phyloP scores from a whole-genome alignment of 768 basidiomycete species.

The Grammothele lineata region DNA sequence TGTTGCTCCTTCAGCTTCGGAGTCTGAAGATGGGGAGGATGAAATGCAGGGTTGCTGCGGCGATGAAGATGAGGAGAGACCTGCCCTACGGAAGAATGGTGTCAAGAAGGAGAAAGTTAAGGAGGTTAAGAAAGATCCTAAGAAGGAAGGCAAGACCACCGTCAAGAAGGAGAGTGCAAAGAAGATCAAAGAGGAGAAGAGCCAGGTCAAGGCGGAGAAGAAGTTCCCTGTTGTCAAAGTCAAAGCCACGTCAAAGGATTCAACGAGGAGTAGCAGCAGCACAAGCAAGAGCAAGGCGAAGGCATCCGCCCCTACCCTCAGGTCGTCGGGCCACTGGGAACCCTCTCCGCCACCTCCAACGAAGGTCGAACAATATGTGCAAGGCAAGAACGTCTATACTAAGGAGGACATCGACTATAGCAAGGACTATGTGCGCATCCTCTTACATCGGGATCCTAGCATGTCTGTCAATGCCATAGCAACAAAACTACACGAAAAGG shows the following conservation, averaged over 20 bases:
- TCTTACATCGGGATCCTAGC: constrained; percentile 45
- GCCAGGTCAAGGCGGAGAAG: neutral
- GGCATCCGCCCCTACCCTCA: too few species aligned
- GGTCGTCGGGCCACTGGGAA: too few species aligned
- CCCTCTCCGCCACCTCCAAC: constrained; percentile 18
- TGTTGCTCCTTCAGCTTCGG: too few species aligned
- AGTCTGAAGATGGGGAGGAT: constrained; percentile 2
- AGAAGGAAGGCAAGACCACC: too few species aligned
- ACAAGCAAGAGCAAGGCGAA: neutral
- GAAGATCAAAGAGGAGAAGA: neutral
- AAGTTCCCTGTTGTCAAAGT: too few species aligned
- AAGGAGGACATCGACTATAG: constrained; percentile 48
- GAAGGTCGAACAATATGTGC: neutral
- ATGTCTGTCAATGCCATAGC: constrained; percentile 37
- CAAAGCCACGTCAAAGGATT: neutral
- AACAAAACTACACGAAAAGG: constrained; percentile 42
- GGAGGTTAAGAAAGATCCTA: too few species aligned
- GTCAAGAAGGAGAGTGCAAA: neutral
- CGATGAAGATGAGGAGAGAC: neutral
- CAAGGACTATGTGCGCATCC: constrained; percentile 37
- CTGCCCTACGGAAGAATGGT: neutral
- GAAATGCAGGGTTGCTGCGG: neutral
- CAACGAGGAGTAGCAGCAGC: neutral
- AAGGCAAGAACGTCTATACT: constrained; percentile 36
- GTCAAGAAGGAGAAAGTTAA: neutral